A percentile compares a stretch with the other conserved stretches of the same genome.
Conservation (phyloP, 2,329 filamentous ascomycete species). For the Elsinoe australis region DNA sequence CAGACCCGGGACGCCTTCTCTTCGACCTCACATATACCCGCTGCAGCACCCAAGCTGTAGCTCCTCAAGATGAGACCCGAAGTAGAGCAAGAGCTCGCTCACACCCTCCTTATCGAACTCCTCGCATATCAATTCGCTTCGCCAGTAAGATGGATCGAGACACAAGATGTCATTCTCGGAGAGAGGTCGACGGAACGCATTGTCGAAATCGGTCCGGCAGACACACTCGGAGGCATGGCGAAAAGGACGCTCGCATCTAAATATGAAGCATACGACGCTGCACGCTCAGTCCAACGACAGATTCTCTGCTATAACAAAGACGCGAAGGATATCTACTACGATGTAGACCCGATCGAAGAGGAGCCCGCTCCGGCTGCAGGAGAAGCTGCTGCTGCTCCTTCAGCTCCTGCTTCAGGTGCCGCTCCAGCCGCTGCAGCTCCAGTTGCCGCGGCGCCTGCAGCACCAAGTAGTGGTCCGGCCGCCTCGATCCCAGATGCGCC, state of each 20-base stretch:
- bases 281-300: constrained; percentile 90
- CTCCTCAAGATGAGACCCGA: constrained; percentile 77
- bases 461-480: constrained; percentile 72
- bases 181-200: constrained; percentile 95
- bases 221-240: constrained; percentile 96
- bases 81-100: constrained; percentile 97
- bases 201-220: constrained; percentile 92
- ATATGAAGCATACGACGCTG: constrained; percentile 97
- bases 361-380: constrained; percentile 55
- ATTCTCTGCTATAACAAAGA: constrained; percentile 99
- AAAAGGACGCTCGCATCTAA: constrained; percentile 92
- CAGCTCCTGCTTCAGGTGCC: constrained; percentile 40
- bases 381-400: constrained; percentile 38
- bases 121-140: constrained; percentile 99
- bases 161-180: constrained; percentile 97
- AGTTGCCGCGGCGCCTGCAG: constrained; percentile 49
- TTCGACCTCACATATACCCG: not conserved
- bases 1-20: not conserved
- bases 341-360: constrained; percentile 89
- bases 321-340: constrained; percentile 98
- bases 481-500: constrained; percentile 79
- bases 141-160: constrained; percentile 99
- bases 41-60: not conserved
- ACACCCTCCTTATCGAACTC: constrained; percentile 96
- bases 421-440: constrained; percentile 49